A percentile compares a stretch with the other conserved stretches of the same genome.
These are phyloP conservation scores for Aureobasidium pullulans DNA, from an alignment of 2,329 filamentous ascomycete species.

Conservation along the genomic window DNA sequence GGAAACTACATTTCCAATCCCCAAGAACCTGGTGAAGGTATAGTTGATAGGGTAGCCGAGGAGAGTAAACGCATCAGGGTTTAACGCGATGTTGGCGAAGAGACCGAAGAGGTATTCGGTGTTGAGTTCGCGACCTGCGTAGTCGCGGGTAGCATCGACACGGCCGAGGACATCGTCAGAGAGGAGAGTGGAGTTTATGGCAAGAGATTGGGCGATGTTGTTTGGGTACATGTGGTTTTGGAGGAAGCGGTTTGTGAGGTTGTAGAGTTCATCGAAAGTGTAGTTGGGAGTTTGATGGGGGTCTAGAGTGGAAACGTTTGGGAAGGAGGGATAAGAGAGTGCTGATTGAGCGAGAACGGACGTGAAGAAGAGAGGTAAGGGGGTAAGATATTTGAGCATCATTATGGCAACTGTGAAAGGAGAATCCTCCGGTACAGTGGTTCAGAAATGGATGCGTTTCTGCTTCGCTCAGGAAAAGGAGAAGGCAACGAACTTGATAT, in stretches of 20 bases:
- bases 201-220: neutral
- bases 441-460: neutral
- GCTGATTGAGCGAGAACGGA: neutral
- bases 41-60: neutral
- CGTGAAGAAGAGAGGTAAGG: neutral
- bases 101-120: constrained; percentile 2
- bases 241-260: neutral
- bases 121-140: neutral
- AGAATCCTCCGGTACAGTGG: neutral
- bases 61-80: neutral
- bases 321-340: neutral
- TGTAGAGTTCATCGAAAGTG: neutral
- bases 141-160: neutral
- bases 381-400: neutral
- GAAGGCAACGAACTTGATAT: neutral
- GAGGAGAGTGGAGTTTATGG: neutral
- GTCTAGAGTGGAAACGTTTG: neutral
- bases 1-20: neutral
- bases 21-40: neutral
- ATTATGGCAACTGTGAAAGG: neutral
- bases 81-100: constrained; percentile 1
- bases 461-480: neutral
- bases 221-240: constrained; percentile 1
- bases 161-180: neutral
- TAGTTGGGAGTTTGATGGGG: neutral